Base-by-base conservation (phyloP, 345 rosid species). In the Citrus unshiu region DNA sequence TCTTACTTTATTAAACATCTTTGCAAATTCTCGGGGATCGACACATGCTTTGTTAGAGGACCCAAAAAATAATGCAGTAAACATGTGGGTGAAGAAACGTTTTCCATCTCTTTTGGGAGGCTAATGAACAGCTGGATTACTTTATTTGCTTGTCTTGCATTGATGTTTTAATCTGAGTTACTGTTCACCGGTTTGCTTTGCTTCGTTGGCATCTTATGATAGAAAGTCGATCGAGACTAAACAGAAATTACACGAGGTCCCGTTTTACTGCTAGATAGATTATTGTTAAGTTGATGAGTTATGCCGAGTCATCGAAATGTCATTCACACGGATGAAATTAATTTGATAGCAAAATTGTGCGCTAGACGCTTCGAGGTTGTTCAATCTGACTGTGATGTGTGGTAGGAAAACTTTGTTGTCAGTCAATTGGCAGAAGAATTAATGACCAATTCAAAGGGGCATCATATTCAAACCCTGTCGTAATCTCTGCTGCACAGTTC, bases 41-140 rank as follows among this genome's bases (percentile, higher is more conserved):
- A 57, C 71, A 62, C 77, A 63, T 24, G 49, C 63, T 22, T 4
- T n/a, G 32, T 49, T 43, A 46, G 0, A 71, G 79, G 79, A 3
- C 61, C 77, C 61, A 30, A 68, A 39, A 54, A 54, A 16, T 54
- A 54, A n/a, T 68, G 39, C 39, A 39, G 46, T 61, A 39, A 70
- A 59, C 72, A 63, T 69, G 6, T 35, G 30, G 9, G 37, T 22
- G 22, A 76, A 70, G 68, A 16, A 25, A 27, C 32, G 21, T 68
- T 18, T 68, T 77, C 69, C 68, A 51, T 34, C 72, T 77, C 81
- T n/a, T 80, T 76, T 61, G 46, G 74, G 70, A 67, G 37, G 66
- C 79, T 39, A 27, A 12, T 63, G 25, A 51, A 19, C 73, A 73
- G 34, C 54, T 68, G 51, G 51, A 46, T 12, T 46, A 46, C 51